Conservation (phyloP, 179 eudicot genomes). For the Beta lomatogona region DNA sequence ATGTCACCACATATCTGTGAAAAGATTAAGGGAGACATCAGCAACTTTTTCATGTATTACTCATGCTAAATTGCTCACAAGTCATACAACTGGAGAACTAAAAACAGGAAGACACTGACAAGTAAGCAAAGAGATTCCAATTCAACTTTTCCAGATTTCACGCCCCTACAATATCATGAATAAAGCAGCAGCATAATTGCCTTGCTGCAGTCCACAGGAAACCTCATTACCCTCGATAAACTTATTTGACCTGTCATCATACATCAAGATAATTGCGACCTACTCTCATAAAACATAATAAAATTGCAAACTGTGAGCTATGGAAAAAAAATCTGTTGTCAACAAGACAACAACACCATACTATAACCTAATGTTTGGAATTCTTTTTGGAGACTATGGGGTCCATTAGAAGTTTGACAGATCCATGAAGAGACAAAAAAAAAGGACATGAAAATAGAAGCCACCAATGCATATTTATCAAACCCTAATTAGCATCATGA, state of each 20-base stretch:
- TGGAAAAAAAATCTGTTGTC: not conserved
- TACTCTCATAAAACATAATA: not conserved
- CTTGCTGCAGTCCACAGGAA: not conserved
- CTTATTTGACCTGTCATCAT: not conserved
- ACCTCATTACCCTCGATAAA: not conserved
- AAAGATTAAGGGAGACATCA: slow-evolving; percentile 13
- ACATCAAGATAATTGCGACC: not conserved
- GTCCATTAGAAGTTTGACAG: not conserved
- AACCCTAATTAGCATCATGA: not conserved
- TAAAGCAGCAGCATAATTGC: not conserved
- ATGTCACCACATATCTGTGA: slow-evolving; percentile 95
- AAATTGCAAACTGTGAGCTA: not conserved
- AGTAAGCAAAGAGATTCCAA: not conserved
- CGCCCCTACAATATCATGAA: not conserved
- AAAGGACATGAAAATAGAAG: not conserved
- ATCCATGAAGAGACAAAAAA: not conserved
- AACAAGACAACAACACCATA: not conserved
- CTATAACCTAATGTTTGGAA: not conserved
- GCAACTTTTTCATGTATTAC: not conserved
- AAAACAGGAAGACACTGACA: not conserved
- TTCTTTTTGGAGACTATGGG: not conserved
- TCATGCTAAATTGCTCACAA: not conserved
- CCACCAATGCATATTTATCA: not conserved
- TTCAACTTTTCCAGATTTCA: not conserved
- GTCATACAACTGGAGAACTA: not conserved